These are phyloP conservation scores for Pleurotus djamor DNA, from an alignment of 768 basidiomycete species.

Conservation along the genomic window DNA sequence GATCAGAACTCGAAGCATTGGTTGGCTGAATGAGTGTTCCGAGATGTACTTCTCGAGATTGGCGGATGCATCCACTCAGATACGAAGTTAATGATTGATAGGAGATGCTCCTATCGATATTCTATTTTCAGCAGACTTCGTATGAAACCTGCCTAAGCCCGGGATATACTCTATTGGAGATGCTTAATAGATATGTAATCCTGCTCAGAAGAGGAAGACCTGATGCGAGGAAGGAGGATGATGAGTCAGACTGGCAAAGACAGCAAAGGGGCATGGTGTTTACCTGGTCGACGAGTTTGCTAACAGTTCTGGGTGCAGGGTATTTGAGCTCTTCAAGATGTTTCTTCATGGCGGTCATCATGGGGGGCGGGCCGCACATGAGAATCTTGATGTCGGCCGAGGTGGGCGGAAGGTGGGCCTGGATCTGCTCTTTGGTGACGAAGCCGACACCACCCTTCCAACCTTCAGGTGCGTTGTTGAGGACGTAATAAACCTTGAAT, in stretches of 20 bases:
- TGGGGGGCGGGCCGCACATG: constrained; percentile 74
- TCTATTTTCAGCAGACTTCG: no score
- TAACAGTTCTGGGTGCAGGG: constrained; percentile 83
- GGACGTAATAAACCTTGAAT: constrained; percentile 86
- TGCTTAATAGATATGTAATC: no score
- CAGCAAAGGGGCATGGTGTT: not conserved
- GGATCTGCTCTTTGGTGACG: constrained; percentile 90
- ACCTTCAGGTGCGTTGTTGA: constrained; percentile 88
- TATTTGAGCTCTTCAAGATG: constrained; percentile 87
- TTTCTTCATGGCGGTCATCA: constrained; percentile 63
- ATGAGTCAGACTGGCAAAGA: constrained; percentile 7
- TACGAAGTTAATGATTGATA: no score
- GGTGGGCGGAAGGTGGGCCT: constrained; percentile 69
- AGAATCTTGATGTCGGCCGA: constrained; percentile 76
- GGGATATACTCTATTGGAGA: no score
- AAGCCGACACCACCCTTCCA: constrained; percentile 95
- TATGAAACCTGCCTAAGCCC: no score
- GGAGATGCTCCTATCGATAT: no score
- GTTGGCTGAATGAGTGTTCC: no score
- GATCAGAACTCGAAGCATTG: no score
- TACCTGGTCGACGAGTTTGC: constrained; percentile 91
- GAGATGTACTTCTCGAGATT: no score
- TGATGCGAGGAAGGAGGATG: constrained; percentile 13
- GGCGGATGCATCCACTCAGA: no score
- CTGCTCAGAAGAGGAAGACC: constrained; percentile 43